Evolutionary conservation across 225 moss, liverwort and hornwort genomes (phyloP).

Genomic region (Straminergon stramineum): DNA sequence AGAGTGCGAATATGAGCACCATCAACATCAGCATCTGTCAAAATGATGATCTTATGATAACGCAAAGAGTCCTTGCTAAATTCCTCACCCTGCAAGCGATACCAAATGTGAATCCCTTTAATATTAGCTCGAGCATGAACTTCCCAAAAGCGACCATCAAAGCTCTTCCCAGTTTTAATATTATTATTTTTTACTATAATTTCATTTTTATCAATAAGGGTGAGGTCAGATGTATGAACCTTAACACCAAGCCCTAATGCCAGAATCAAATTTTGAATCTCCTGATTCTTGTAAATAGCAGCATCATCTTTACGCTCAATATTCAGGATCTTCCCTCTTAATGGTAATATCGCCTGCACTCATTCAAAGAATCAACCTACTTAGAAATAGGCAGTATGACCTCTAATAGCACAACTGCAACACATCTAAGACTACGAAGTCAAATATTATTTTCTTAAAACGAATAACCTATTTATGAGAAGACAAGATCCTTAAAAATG

Average conservation of each 20-base stretch:
- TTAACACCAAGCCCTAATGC: constrained; percentile 98
- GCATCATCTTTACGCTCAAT: constrained; percentile 94
- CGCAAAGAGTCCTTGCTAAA: constrained; percentile 81
- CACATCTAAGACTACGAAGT: neutral
- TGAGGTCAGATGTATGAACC: constrained; percentile 13
- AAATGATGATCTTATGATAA: constrained; percentile 95
- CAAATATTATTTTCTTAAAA: neutral
- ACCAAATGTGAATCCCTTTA: neutral
- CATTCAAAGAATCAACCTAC: neutral
- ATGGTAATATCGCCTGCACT: constrained; percentile 70
- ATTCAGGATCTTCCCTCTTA: constrained; percentile 91
- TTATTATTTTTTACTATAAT: no score
- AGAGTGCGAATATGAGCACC: constrained; percentile 97
- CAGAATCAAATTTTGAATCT: constrained; percentile 96
- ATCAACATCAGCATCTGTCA: constrained; percentile 98
- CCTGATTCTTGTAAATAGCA: constrained; percentile 91
- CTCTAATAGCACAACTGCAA: neutral
- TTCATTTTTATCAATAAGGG: neutral
- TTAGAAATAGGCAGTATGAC: neutral
- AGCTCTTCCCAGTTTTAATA: neutral
- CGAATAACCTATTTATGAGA: neutral
- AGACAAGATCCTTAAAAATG: neutral
- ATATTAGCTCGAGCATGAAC: neutral
- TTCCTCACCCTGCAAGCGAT: constrained; percentile 72
- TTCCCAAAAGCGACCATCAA: neutral